Conservation (phyloP, 176 grass and related monocot genomes). For the Carex cristatella region DNA sequence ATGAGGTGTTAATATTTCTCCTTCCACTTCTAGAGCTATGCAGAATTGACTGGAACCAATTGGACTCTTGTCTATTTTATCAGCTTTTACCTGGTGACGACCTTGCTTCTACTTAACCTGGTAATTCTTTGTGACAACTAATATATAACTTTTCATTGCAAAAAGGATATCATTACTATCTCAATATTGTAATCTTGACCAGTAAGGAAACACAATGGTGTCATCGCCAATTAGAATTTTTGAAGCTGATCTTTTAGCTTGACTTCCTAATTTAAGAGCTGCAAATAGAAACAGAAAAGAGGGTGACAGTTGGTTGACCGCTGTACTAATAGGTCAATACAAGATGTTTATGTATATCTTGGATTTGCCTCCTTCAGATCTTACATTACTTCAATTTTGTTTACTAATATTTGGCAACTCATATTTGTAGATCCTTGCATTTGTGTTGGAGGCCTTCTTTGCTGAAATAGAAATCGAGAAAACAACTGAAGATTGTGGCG, state of each 20-base stretch:
- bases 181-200: background rate
- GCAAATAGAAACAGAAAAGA: background rate
- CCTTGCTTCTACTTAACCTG: slow-evolving; percentile 92
- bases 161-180: background rate
- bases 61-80: slow-evolving; percentile 91
- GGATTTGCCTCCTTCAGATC: background rate
- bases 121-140: slow-evolving; percentile 40
- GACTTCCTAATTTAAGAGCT: background rate
- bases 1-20: slow-evolving; percentile 16
- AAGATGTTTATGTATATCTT: background rate
- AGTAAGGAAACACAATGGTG: background rate
- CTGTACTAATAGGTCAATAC: background rate
- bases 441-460: slow-evolving; percentile 97
- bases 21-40: slow-evolving; percentile 65
- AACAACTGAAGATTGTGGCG: slow-evolving; percentile 24
- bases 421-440: slow-evolving; percentile 80
- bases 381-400: slow-evolving; percentile 20
- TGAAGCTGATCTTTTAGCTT: background rate
- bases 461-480: slow-evolving; percentile 97
- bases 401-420: slow-evolving; percentile 30
- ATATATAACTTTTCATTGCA: background rate
- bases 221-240: background rate
- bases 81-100: slow-evolving; percentile 91
- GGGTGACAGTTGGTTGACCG: background rate
- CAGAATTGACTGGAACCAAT: slow-evolving; percentile 73